These are phyloP conservation scores for Diaporthe australafricana DNA, from an alignment of 2,329 filamentous ascomycete species.

Conservation along the genomic window DNA sequence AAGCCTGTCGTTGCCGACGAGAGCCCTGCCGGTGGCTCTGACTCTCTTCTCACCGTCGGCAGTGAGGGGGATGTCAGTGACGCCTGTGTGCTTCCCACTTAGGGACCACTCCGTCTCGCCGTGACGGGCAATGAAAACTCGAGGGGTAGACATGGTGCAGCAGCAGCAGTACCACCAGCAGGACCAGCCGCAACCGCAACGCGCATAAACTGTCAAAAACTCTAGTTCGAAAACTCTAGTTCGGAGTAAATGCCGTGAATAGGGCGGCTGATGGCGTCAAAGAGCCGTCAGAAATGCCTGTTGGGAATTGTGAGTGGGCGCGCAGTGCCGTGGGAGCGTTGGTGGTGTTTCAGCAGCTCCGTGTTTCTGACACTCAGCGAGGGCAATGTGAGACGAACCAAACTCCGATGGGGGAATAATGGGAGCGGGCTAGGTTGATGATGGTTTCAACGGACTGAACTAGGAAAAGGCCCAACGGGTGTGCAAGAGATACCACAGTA, in stretches of 20 bases:
- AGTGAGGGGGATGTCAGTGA: constrained; percentile 88
- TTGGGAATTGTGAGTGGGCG: too few species aligned
- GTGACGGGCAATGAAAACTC: constrained; percentile 87
- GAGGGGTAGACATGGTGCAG: constrained; percentile 63
- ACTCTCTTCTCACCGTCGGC: constrained; percentile 82
- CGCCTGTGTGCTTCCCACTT: constrained; percentile 85
- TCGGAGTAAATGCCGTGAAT: constrained; percentile 28
- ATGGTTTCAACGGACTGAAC: constrained; percentile 13
- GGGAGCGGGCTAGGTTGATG: background rate
- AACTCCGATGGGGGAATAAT: background rate
- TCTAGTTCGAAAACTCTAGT: constrained; percentile 24
- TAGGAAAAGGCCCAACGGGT: background rate
- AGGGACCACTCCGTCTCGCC: constrained; percentile 97
- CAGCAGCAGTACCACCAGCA: background rate
- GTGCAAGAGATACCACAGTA: background rate
- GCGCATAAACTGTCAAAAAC: constrained; percentile 8
- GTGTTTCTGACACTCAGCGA: constrained; percentile 19
- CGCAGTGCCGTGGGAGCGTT: too few species aligned
- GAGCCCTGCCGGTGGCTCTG: constrained; percentile 80
- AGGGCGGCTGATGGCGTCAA: constrained; percentile 13
- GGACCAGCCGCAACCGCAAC: background rate
- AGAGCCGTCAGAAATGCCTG: background rate
- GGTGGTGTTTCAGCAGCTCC: constrained; percentile 23
- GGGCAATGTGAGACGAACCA: constrained; percentile 24
- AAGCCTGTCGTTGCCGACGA: constrained; percentile 85